Conservation (phyloP, 495 filamentous ascomycete genomes). For the Halenospora varia region DNA sequence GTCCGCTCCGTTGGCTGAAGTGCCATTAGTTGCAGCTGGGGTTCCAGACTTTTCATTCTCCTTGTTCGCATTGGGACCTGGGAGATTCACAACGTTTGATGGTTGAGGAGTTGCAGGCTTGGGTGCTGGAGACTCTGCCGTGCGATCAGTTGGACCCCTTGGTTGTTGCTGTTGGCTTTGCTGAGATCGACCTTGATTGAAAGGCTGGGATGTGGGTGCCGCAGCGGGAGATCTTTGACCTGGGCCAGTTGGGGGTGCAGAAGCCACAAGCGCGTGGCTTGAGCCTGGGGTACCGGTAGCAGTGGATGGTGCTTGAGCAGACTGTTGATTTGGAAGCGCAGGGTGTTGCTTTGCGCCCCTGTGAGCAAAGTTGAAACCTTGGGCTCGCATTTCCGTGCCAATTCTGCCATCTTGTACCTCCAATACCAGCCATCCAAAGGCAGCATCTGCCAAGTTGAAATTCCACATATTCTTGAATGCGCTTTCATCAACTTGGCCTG, state of each 20-base stretch:
- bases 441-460: constrained; percentile 97
- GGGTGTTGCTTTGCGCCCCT: constrained; percentile 46
- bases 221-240: constrained; percentile 21
- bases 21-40: constrained; percentile 42
- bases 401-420: constrained; percentile 93
- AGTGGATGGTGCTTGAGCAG: constrained; percentile 27
- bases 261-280: constrained; percentile 23
- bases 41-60: constrained; percentile 38
- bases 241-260: constrained; percentile 24
- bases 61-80: constrained; percentile 27
- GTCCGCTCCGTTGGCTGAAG: constrained; percentile 40
- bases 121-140: constrained; percentile 25
- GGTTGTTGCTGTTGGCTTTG: constrained; percentile 22
- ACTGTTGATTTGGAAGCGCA: constrained; percentile 12
- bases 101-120: constrained; percentile 51
- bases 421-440: constrained; percentile 91
- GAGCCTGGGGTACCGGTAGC: constrained; percentile 39
- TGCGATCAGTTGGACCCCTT: constrained; percentile 22
- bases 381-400: constrained; percentile 95
- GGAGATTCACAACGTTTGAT: constrained; percentile 32
- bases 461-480: constrained; percentile 99
- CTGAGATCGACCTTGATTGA: constrained; percentile 17
- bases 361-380: constrained; percentile 99
- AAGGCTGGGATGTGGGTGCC: constrained; percentile 28
- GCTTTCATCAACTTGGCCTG: constrained; percentile 93